phyloP scores from a whole-genome alignment of 2,329 filamentous ascomycete genomes.

The Trichoderma atroviride region DNA sequence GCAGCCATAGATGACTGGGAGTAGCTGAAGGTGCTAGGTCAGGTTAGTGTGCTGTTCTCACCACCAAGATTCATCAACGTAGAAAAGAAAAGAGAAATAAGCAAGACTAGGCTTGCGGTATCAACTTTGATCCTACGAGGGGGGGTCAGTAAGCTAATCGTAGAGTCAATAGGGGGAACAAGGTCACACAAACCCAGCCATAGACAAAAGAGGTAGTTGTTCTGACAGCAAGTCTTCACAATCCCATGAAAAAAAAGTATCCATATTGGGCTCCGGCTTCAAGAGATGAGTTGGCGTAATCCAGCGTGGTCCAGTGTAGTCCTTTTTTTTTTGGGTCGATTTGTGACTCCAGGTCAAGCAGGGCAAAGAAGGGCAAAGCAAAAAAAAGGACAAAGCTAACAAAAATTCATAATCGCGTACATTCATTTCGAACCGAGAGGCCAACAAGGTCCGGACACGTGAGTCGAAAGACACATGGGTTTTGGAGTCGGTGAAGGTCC shows the following conservation, averaged over 20 bases:
- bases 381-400: slow-evolving; percentile 20
- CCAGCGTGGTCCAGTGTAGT: slow-evolving; percentile 12
- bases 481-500: slow-evolving; percentile 23
- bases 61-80: slow-evolving; percentile 43
- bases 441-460: slow-evolving; percentile 20
- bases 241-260: slow-evolving; percentile 21
- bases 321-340: slow-evolving; percentile 21
- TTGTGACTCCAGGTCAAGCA: neutral
- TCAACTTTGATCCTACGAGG: slow-evolving; percentile 61
- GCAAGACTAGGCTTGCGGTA: slow-evolving; percentile 42
- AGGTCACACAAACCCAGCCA: slow-evolving; percentile 35
- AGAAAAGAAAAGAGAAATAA: slow-evolving; percentile 38
- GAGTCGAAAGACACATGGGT: slow-evolving; percentile 17
- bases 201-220: slow-evolving; percentile 22
- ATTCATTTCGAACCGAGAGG: slow-evolving; percentile 20
- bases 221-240: slow-evolving; percentile 31
- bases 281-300: slow-evolving; percentile 15
- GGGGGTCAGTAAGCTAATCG: slow-evolving; percentile 33
- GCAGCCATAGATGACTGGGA: slow-evolving; percentile 55
- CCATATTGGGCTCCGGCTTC: slow-evolving; percentile 22
- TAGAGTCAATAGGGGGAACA: slow-evolving; percentile 31
- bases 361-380: neutral
- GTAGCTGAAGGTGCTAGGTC: slow-evolving; percentile 59
- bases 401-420: slow-evolving; percentile 14
- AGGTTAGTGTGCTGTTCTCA: slow-evolving; percentile 60